A percentile compares a stretch with the other conserved stretches of the same genome.
These are phyloP conservation scores for Trichoderma gamsii DNA, from an alignment of 495 filamentous ascomycete genomes.

Conservation along the genomic window DNA sequence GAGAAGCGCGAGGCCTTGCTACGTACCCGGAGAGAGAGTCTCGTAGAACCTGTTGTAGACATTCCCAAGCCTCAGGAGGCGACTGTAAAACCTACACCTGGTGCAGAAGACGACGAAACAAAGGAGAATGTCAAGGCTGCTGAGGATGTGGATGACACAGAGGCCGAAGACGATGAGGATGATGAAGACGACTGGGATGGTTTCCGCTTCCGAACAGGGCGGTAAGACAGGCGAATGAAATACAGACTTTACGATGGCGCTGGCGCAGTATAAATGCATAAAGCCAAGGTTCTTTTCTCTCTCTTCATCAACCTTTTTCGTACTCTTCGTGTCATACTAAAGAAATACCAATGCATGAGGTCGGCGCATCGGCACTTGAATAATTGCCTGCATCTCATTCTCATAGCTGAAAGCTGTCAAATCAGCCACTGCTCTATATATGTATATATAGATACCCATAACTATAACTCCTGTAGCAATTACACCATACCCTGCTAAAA, in stretches of 20 bases:
- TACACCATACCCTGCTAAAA: background rate
- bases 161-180: slow-evolving; percentile 54
- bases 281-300: background rate
- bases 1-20: slow-evolving; percentile 54
- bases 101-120: slow-evolving; percentile 17
- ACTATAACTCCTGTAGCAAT: background rate
- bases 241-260: background rate
- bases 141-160: slow-evolving; percentile 29
- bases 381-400: background rate
- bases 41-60: slow-evolving; percentile 21
- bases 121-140: slow-evolving; percentile 42
- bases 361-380: background rate
- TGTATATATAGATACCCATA: too few relatives aligned
- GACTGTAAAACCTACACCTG: slow-evolving; percentile 13
- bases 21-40: slow-evolving; percentile 23
- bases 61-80: slow-evolving; percentile 25
- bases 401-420: background rate
- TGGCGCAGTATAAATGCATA: background rate
- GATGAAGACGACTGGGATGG: slow-evolving; percentile 61
- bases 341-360: background rate
- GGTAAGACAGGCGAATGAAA: background rate
- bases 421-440: too few relatives aligned
- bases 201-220: slow-evolving; percentile 52
- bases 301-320: background rate
- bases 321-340: background rate